Evolutionary conservation across 169 alveolate species (phyloP).

Genomic region (Plasmodium knowlesi): DNA sequence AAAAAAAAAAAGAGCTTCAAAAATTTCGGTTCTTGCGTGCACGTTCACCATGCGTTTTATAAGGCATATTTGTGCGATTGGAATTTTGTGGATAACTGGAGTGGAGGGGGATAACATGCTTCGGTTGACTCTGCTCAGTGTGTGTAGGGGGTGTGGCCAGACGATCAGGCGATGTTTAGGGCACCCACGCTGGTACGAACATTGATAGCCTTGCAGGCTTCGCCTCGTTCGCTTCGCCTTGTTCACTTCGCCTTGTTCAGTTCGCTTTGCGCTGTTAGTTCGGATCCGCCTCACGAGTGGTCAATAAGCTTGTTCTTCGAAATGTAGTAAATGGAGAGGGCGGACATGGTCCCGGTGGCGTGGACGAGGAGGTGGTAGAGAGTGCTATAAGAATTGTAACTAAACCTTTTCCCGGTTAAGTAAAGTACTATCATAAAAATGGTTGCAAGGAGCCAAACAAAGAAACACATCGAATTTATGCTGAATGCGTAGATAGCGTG

Average conservation of each 20-base stretch:
- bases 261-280: background rate
- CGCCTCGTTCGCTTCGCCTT: background rate
- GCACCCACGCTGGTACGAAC: background rate
- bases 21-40: background rate
- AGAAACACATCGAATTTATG: constrained; percentile 28
- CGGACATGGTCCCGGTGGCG: constrained; percentile 16
- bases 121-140: background rate
- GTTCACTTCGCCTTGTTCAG: too few relatives aligned
- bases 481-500: background rate
- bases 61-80: background rate
- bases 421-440: background rate
- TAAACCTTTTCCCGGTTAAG: constrained; percentile 16
- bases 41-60: background rate
- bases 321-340: constrained; percentile 20
- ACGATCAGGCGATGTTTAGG: background rate
- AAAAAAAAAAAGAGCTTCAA: background rate
- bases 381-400: constrained; percentile 30
- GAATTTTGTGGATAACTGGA: background rate
- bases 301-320: constrained; percentile 6
- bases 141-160: too few relatives aligned
- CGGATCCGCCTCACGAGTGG: constrained; percentile 10
- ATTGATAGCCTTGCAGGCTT: background rate
- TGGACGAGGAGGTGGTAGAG: constrained; percentile 26
- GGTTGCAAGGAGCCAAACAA: background rate
- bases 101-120: background rate